Evolutionary conservation across 331 rosid species (phyloP), one percentile per base, ranked within the genome.

Genomic region (Pyrus hybrid): DNA sequence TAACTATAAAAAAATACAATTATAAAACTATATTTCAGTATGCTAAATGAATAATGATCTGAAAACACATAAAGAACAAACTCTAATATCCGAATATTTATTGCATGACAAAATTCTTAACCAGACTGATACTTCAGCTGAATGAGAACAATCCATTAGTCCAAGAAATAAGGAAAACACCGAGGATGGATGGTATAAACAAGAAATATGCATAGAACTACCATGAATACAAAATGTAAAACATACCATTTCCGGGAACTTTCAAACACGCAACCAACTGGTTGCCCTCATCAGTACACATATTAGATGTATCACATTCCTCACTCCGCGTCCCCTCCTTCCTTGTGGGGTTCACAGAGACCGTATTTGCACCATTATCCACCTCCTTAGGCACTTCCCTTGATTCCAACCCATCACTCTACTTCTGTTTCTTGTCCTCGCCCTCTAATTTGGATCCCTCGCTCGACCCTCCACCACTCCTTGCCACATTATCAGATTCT

Each of bases 201-300:
- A 56, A n/a, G 5, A 45, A 16, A 58, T 29, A 14, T 11, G 56
- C 53, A 63, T 10, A 11, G 3, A 68, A 60, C 26, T 22, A 54
- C 13, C 43, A 16, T 62, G 61, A 18, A 25, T 14, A 68, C 70
- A 63, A 54, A 43, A 37, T 73, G 67, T 57, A 68, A 49, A 16
- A 21, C 84, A 54, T 76, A 86, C 88, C 86, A 71, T 86, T 69
- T 82, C 90, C 84, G 0, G 84, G 90, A 71, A 86, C 86, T 79
- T 84, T 77, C 81, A 86, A 84, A 79, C 90, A 84, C 3, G 85
- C 88, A 70, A 81, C 78, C 76, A 86, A 62, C 26, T 72, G 67
- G 35, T 71, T 77, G 60, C 66, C 77, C 75, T 79, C 65, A 18
- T 70, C 75, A 2, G 75, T 81, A 72, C 90, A 86, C 77, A 35